These are phyloP conservation scores for Metarhizium humberi DNA, from an alignment of 2,329 filamentous ascomycete species.

Conservation along the genomic window DNA sequence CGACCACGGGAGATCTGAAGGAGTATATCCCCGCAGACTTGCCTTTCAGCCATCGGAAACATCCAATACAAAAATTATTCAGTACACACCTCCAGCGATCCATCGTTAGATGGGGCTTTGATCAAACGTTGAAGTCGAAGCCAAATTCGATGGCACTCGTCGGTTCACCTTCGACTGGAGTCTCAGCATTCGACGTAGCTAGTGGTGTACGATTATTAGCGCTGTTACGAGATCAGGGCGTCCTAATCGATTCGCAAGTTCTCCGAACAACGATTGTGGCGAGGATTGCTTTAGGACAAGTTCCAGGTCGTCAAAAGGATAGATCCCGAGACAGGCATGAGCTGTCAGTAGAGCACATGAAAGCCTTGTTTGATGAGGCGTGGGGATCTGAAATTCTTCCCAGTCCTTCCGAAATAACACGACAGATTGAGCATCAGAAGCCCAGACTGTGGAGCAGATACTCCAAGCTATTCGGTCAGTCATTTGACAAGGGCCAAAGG, in stretches of 20 bases:
- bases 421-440: constrained; percentile 19
- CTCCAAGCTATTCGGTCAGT: constrained; percentile 16
- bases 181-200: constrained; percentile 22
- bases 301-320: constrained; percentile 18
- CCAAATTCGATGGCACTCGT: constrained; percentile 9
- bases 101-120: constrained; percentile 38
- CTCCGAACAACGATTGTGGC: constrained; percentile 18
- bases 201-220: constrained; percentile 27
- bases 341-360: constrained; percentile 19
- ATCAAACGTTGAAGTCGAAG: constrained; percentile 20
- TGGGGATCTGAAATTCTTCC: constrained; percentile 25
- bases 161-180: constrained; percentile 4
- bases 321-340: constrained; percentile 22
- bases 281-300: constrained; percentile 19
- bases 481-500: constrained; percentile 13
- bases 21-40: constrained; percentile 30
- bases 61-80: constrained; percentile 40
- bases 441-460: constrained; percentile 22
- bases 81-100: constrained; percentile 25
- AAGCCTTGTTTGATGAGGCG: constrained; percentile 22
- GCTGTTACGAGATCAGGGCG: constrained; percentile 23
- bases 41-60: constrained; percentile 27
- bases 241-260: constrained; percentile 23
- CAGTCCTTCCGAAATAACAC: constrained; percentile 10
- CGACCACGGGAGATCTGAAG: not conserved